phyloP scores from a whole-genome alignment of 1,284 basidiomycete species.

The Porodaedalea pini region DNA sequence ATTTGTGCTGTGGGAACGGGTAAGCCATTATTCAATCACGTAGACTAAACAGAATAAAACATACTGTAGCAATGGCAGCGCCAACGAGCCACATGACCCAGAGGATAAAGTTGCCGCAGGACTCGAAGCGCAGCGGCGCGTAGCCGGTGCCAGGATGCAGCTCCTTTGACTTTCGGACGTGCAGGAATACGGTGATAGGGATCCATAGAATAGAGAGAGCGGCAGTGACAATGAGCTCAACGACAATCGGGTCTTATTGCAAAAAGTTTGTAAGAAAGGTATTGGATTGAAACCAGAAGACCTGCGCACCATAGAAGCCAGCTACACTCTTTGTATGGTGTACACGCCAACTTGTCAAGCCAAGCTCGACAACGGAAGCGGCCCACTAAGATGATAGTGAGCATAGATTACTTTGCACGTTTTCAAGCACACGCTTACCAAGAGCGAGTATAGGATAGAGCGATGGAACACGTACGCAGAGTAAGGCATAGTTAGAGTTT shows the following conservation, averaged over 20 bases:
- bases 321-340: slow-evolving; percentile 13
- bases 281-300: not conserved
- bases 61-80: slow-evolving; percentile 18
- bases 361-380: slow-evolving; percentile 10
- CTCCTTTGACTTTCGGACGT: slow-evolving; percentile 8
- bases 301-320: slow-evolving; percentile 10
- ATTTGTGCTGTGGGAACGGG: slow-evolving; percentile 16
- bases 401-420: too few species aligned
- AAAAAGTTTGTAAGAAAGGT: not conserved
- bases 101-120: slow-evolving; percentile 16
- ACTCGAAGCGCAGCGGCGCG: slow-evolving; percentile 11
- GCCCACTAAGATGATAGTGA: slow-evolving; percentile 1
- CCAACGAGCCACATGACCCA: slow-evolving; percentile 22
- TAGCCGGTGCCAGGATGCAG: not conserved
- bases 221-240: slow-evolving; percentile 19
- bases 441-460: not conserved
- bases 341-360: slow-evolving; percentile 14
- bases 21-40: not conserved
- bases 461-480: slow-evolving; percentile 11
- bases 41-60: not conserved
- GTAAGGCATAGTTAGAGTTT: too few species aligned
- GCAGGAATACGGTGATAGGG: slow-evolving; percentile 8
- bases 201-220: slow-evolving; percentile 20
- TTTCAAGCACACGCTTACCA: slow-evolving; percentile 4
- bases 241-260: slow-evolving; percentile 17